These are phyloP conservation scores for Debaryomycetaceae sp. DNA, from an alignment of 1,139 yeast genomes.

Conservation along the genomic window DNA sequence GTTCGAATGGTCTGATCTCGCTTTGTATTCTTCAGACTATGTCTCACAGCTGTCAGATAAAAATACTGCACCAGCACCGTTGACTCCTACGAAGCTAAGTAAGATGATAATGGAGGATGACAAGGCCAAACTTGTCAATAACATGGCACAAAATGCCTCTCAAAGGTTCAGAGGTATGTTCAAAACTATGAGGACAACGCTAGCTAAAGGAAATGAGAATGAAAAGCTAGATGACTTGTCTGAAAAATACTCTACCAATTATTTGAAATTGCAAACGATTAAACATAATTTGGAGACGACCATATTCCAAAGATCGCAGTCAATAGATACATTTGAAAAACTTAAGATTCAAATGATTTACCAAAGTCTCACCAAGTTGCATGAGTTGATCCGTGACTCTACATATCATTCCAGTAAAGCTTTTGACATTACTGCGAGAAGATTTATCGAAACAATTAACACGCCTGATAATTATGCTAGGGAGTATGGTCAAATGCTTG, in stretches of 20 bases:
- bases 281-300: slow-evolving; percentile 31
- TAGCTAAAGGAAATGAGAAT: slow-evolving; percentile 29
- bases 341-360: slow-evolving; percentile 34
- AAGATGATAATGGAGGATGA: slow-evolving; percentile 13
- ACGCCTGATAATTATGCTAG: slow-evolving; percentile 22
- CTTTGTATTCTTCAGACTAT: slow-evolving; percentile 19
- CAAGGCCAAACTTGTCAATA: slow-evolving; percentile 20
- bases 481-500: slow-evolving; percentile 26
- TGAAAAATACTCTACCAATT: slow-evolving; percentile 28
- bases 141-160: slow-evolving; percentile 22
- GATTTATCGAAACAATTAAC: slow-evolving; percentile 23
- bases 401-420: slow-evolving; percentile 25
- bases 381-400: slow-evolving; percentile 31
- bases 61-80: background rate
- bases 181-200: slow-evolving; percentile 24
- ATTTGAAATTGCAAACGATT: slow-evolving; percentile 29
- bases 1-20: slow-evolving; percentile 47
- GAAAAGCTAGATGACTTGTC: slow-evolving; percentile 29
- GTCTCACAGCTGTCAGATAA: slow-evolving; percentile 1
- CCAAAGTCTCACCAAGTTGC: slow-evolving; percentile 32
- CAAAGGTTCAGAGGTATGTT: slow-evolving; percentile 32
- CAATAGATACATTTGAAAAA: slow-evolving; percentile 36
- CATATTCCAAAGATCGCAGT: slow-evolving; percentile 18
- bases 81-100: slow-evolving; percentile 1
- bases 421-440: slow-evolving; percentile 25